Base-by-base conservation (phyloP, 352 stramenopile species). In the Globisporangium iwayamae region DNA sequence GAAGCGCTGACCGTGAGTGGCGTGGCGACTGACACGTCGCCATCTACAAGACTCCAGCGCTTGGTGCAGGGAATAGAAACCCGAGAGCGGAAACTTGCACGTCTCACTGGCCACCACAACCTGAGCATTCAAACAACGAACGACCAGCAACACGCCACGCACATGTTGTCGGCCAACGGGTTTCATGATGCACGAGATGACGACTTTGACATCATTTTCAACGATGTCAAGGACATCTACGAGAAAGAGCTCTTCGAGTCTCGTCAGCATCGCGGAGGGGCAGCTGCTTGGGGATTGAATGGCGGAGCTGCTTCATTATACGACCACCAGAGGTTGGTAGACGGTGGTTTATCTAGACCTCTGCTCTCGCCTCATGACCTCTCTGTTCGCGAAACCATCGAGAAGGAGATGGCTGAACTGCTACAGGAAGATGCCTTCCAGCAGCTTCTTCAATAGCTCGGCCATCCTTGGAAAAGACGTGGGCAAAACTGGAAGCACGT, bases 351-450 rank as follows among this genome's bases (percentile, higher is more conserved):
- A 28, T 28, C 25, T 28, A 28, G 1, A 34, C 30, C 32, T 2
- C 43, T 43, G 5, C 43, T 71, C 22, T 57, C 43, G 6, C 28
- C 46, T 16, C 55, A 55, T n/a, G 41, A 77, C 45, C 39, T 73
- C 1, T 69, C 68, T 1, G 67, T 78, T 34, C 72, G 73, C 8
- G 68, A 75, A 52, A 68, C 70, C 10, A 72, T 83, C 20, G 70
- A 83, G 47, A 57, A 67, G 11, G 72, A 83, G 34, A 75, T 83
- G 57, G 48, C 67, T 7, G 65, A 71, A 30, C 60, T 83, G 10
- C 54, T 76, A 10, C 72, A 61, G 4, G 60, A 78, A 28, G 56
- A 74, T 20, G 46, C 57, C 3, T 58, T 73, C 34, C 34, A 41
- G 20, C 34, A 64, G n/a, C 52, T 58, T 18, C 16, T 58, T 18